Percentiles rank a stretch among this genome's conserved stretches.
Evolutionary conservation across 78 protist species (phyloP).

Genomic region (Anaeramoeba ignava): DNA sequence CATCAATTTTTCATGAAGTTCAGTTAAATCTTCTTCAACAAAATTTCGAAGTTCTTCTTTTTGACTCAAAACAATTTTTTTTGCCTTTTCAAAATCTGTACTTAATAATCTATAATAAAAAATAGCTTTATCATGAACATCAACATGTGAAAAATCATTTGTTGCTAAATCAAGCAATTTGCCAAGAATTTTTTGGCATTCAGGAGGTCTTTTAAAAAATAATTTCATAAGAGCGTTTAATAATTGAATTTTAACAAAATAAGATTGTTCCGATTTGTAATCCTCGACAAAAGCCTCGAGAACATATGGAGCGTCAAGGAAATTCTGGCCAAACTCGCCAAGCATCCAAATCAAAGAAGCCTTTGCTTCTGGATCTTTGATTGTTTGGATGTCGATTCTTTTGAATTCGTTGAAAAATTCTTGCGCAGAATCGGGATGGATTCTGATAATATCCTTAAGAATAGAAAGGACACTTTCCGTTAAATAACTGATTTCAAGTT

Average conservation of each 20-base stretch:
- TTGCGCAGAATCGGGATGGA: constrained; percentile 4
- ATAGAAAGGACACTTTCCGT: constrained; percentile 11
- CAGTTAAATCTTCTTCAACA: constrained; percentile 15
- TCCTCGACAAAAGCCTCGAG: constrained; percentile 43
- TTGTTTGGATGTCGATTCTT: neutral
- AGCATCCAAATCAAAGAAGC: constrained; percentile 80
- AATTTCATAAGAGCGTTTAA: constrained; percentile 41
- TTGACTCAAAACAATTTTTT: constrained; percentile 8
- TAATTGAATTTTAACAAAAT: constrained; percentile 23
- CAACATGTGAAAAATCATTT: constrained; percentile 38
- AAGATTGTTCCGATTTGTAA: constrained; percentile 14
- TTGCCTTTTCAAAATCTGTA: constrained; percentile 14
- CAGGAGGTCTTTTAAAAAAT: constrained; percentile 56
- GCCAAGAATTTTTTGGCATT: constrained; percentile 42
- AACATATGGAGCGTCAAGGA: constrained; percentile 60
- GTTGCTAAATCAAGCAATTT: constrained; percentile 30
- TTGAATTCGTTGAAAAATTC: neutral
- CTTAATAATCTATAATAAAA: constrained; percentile 59
- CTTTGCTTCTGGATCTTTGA: constrained; percentile 17
- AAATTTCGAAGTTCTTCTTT: constrained; percentile 3
- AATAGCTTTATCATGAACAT: constrained; percentile 73
- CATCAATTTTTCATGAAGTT: constrained; percentile 41
- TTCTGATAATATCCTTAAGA: constrained; percentile 32
- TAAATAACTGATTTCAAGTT: constrained; percentile 16
- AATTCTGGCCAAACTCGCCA: constrained; percentile 54